These are phyloP conservation scores for Monilinia aucupariae DNA, from an alignment of 2,329 filamentous ascomycete genomes.

Conservation along the genomic window DNA sequence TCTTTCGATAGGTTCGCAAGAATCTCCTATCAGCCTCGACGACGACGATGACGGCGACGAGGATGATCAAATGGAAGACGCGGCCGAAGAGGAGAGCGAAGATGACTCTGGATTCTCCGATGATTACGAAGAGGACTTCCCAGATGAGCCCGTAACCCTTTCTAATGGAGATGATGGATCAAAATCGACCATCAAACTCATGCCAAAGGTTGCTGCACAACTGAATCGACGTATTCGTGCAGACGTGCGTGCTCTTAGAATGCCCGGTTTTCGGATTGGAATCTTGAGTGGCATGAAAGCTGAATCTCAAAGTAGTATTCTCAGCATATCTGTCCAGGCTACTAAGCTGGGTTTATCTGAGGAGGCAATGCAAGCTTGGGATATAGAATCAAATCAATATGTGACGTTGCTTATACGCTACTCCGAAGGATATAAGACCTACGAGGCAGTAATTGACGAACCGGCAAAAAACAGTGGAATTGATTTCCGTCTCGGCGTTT, in stretches of 20 bases:
- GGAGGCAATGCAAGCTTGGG: conserved; percentile 74
- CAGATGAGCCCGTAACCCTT: conserved; percentile 19
- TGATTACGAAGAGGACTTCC: conserved; percentile 29
- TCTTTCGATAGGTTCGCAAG: conserved; percentile 23
- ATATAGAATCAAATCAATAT: conserved; percentile 60
- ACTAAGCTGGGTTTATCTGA: conserved; percentile 66
- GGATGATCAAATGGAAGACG: conserved; percentile 26
- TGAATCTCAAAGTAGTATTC: conserved; percentile 40
- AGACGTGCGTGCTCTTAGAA: conserved; percentile 57
- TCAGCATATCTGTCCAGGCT: conserved; percentile 66
- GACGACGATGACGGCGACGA: conserved; percentile 30
- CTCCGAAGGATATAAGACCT: conserved; percentile 52
- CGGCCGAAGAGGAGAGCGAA: conserved; percentile 23
- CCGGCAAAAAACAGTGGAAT: conserved; percentile 39
- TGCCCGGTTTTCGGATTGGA: conserved; percentile 66
- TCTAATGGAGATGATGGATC: neutral
- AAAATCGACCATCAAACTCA: conserved; percentile 16
- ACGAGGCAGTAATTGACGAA: conserved; percentile 48
- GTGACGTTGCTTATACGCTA: conserved; percentile 68
- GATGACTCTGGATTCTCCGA: conserved; percentile 20
- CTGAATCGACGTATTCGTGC: conserved; percentile 42
- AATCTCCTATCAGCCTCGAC: conserved; percentile 33
- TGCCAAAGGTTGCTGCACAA: conserved; percentile 19
- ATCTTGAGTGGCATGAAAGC: conserved; percentile 47
- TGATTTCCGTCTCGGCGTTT: conserved; percentile 65